Base-by-base conservation (phyloP, 2,329 filamentous ascomycete genomes). In the Penicillium thymicola region DNA sequence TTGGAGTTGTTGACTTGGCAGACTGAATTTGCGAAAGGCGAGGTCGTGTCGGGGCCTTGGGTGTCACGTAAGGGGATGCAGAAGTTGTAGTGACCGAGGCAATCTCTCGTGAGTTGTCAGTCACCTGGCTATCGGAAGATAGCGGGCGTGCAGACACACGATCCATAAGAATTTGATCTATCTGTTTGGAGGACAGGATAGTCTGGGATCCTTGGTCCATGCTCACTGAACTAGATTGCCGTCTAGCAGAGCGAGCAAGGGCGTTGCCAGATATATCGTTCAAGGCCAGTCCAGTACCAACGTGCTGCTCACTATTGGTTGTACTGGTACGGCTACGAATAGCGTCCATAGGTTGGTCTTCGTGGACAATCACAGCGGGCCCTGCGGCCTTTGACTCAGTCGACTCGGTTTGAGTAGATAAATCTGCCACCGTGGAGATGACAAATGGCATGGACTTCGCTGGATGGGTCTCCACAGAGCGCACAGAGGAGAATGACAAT, bases 151-250 rank as follows among this genome's bases (percentile, higher is more conserved):
- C 27, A 42, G 66, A 67, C 48, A 71, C 69, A 64, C 84, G 85
- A 52, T 81, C 79, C 62, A 82, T 82, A 54, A 95, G 75, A 67
- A 96, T 81, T 54, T 85, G 82, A 64, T 96, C 92, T 61, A 96
- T 90, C 54, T 89, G 86, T 48, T 89, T 84, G 0, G 89, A 84
- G n/a, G 91, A 95, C 30, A 97, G 79, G 38, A 88, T 81, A 25
- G 92, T 97, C 75, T 97, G 93, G 14, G 89, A 88, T 51, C 87
- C 84, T 63, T 89, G 87, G 66, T 96, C 90, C 21, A 80, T 77
- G 59, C 81, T 88, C 53, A 76, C 72, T 40, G 70, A 71, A 65
- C 58, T 65, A 18, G 64, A 66, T 23, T 56, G 60, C n/a, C 62
- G 59, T 53, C 51, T 67, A 27, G 60, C 47, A 42, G 69, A 68